Evolutionary conservation across 345 rosid species (phyloP).

Genomic region (Populus simonii): DNA sequence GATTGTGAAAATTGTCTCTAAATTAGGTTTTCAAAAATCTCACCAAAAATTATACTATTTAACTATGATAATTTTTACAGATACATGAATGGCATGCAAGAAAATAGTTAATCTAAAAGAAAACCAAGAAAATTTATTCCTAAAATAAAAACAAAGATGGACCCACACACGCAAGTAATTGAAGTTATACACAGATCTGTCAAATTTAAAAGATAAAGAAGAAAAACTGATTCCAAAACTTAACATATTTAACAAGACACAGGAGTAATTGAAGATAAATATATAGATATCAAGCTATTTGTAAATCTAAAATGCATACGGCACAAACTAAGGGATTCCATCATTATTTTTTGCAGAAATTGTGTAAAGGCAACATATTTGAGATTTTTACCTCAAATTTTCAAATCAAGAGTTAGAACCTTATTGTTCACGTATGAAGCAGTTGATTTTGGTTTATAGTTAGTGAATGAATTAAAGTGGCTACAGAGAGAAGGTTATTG

Average conservation of each 20-base stretch:
- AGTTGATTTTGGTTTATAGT: neutral
- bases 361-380: neutral
- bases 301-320: neutral
- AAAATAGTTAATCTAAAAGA: too few relatives aligned
- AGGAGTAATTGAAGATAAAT: too few relatives aligned
- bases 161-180: too few relatives aligned
- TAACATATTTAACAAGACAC: too few relatives aligned
- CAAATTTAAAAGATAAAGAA: neutral
- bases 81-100: too few relatives aligned
- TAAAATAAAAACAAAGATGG: too few relatives aligned
- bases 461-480: too few relatives aligned
- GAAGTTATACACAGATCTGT: neutral
- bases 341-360: neutral
- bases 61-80: too few relatives aligned
- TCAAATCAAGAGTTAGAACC: neutral
- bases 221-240: neutral
- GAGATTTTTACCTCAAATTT: neutral
- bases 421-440: neutral
- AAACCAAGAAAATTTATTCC: too few relatives aligned
- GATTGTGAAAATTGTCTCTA: neutral
- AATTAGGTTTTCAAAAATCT: too few relatives aligned
- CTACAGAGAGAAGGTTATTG: too few relatives aligned
- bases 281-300: neutral
- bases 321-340: neutral
- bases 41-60: too few relatives aligned